These are phyloP conservation scores for Lachnellula hyalina DNA, from an alignment of 2,329 filamentous ascomycete species.

Conservation along the genomic window DNA sequence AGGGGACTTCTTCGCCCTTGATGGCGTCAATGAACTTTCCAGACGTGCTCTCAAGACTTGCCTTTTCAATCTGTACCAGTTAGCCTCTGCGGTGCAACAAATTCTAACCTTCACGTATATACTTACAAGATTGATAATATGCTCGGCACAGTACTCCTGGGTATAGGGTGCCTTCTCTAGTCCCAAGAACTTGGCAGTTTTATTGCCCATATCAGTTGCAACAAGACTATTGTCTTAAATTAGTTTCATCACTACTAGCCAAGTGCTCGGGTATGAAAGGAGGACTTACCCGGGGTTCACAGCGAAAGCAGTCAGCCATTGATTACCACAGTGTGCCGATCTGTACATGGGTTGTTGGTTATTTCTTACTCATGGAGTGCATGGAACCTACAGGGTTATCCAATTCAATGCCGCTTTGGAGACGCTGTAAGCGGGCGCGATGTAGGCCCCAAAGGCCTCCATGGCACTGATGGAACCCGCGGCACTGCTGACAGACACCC, in stretches of 20 bases:
- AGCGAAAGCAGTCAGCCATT: not conserved
- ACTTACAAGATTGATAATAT: not conserved
- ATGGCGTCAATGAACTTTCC: not conserved
- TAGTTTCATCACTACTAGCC: not conserved
- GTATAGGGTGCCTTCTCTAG: not conserved
- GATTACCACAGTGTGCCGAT: not conserved
- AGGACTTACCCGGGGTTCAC: not conserved
- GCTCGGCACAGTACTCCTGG: not conserved
- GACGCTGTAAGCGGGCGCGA: not conserved
- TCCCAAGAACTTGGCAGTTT: not conserved
- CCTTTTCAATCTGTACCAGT: not conserved
- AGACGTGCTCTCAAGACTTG: not conserved
- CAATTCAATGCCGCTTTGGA: slow-evolving; percentile 1
- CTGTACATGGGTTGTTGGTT: not conserved
- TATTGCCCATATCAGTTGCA: not conserved
- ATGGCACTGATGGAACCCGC: not conserved
- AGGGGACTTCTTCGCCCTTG: not conserved
- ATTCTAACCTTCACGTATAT: not conserved
- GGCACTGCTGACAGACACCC: not conserved
- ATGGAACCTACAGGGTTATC: not conserved
- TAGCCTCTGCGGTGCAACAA: not conserved
- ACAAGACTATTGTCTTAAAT: not conserved
- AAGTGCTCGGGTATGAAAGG: no score
- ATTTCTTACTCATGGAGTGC: not conserved
- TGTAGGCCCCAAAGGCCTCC: not conserved